These are phyloP conservation scores for Ilyonectria mors-panacis DNA, from an alignment of 2,329 filamentous ascomycete genomes.

Conservation along the genomic window DNA sequence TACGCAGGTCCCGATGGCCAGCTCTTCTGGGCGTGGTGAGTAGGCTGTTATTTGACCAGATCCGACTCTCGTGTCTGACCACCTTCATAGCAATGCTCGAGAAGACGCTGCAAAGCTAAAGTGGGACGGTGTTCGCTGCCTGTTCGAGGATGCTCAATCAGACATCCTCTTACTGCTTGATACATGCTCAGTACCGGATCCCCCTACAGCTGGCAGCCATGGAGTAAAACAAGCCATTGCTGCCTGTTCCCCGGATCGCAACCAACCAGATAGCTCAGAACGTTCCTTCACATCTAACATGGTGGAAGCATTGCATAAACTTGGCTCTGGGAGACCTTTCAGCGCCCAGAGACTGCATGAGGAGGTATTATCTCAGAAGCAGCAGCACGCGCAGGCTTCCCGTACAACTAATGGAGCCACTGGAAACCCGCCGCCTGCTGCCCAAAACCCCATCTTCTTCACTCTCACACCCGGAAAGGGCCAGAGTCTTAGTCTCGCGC, in stretches of 20 bases:
- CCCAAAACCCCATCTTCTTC: constrained; percentile 67
- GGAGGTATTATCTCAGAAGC: constrained; percentile 64
- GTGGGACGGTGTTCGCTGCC: constrained; percentile 74
- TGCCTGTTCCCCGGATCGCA: constrained; percentile 68
- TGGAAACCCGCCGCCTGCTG: constrained; percentile 51
- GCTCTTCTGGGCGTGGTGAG: constrained; percentile 78
- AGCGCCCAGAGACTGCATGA: constrained; percentile 70
- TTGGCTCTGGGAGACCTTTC: constrained; percentile 69
- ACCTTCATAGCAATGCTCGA: constrained; percentile 64
- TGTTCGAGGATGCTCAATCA: constrained; percentile 74
- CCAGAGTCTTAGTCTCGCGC: constrained; percentile 68
- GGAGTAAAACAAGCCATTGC: constrained; percentile 75
- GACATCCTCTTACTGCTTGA: constrained; percentile 76
- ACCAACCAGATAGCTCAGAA: constrained; percentile 59
- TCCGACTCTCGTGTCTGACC: constrained; percentile 54
- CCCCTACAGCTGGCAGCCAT: constrained; percentile 64
- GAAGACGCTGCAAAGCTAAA: constrained; percentile 73
- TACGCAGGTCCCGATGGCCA: constrained; percentile 72
- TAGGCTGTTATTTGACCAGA: constrained; percentile 43
- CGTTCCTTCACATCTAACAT: constrained; percentile 73
- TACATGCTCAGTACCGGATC: constrained; percentile 71
- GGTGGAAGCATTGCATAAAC: constrained; percentile 67
- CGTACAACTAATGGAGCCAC: constrained; percentile 63
- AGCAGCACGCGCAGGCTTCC: constrained; percentile 59
- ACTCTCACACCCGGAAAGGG: constrained; percentile 68